phyloP scores from a whole-genome alignment of 768 basidiomycete species.

The Pulveroboletus ravenelii region DNA sequence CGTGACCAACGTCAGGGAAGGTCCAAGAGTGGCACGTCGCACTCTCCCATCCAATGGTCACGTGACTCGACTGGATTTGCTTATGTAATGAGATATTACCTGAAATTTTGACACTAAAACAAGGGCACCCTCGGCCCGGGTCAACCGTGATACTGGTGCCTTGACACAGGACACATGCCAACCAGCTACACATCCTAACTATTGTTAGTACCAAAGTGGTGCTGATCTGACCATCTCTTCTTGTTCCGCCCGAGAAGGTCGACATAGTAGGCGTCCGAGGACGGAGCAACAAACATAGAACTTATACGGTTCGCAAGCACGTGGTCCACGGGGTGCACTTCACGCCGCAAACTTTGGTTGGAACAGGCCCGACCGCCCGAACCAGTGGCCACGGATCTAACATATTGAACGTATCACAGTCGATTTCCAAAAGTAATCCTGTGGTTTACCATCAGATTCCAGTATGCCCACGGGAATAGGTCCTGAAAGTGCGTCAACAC shows the following conservation, averaged over 20 bases:
- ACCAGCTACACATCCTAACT: conserved; percentile 1
- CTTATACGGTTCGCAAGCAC: neutral
- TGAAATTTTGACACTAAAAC: no score
- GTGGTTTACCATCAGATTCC: conserved; percentile 60
- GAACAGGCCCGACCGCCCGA: conserved; percentile 39
- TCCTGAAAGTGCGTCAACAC: conserved; percentile 17
- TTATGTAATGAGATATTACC: conserved; percentile 2
- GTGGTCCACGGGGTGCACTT: neutral
- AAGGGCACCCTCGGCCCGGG: no score
- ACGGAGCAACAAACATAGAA: no score
- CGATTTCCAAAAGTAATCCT: neutral
- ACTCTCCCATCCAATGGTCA: conserved; percentile 13
- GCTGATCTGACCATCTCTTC: neutral
- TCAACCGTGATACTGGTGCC: no score
- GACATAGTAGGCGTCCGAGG: neutral
- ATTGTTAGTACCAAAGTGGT: neutral
- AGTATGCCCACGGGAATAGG: conserved; percentile 54
- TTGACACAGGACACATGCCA: no score
- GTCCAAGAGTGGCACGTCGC: neutral
- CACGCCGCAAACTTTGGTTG: conserved; percentile 34
- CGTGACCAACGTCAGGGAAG: conserved; percentile 20
- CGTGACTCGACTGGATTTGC: conserved; percentile 2
- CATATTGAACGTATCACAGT: conserved; percentile 5
- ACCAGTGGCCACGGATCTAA: conserved; percentile 44
- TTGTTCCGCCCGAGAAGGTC: conserved; percentile 13